Base-by-base conservation (phyloP, 495 filamentous ascomycete species). In the Alectoria sarmentosa region DNA sequence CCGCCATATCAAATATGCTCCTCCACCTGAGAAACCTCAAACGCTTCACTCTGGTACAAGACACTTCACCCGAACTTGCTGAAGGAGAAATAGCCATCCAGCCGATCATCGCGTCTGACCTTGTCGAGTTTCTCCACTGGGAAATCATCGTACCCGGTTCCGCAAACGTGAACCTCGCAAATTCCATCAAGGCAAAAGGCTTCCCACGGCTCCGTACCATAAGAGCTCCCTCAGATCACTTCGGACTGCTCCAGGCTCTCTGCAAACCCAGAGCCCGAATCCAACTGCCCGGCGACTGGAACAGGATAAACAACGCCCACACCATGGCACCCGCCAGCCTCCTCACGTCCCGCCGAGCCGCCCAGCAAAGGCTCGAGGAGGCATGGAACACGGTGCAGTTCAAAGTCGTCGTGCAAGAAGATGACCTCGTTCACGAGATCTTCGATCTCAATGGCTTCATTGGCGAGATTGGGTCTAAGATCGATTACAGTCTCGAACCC, bases 71-170 rank as follows among this genome's bases (percentile, higher is more conserved):
- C 0, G 86, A 85, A 57, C 71, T 76, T 32, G 68, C 65, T 6
- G 66, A 65, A 10, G 74, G 69, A 26, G 77, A 80, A 30, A 83
- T 87, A 58, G 79, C 89, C 44, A 86, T 86, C 74, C 79, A 82
- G 48, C 88, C 88, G 0, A 84, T 90, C 63, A 77, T 96, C 9
- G 87, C 87, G 3, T 92, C 87, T 1, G 72, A 75, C 1, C 84
- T 80, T 26, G 80, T 96, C 1, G 76, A 84, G 63, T 84, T 83
- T 60, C 76, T 94, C 19, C 90, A 94, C 75, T 94, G 92, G 92
- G 90, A 96, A 69, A 83, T 92, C 34, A 83, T 87, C 1, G 38
- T 69, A 3, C 71, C 73, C 55, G 73, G 81, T 14, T 75, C 77
- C 26, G 88, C 90, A 14, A 91, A 90, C 64, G 79, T 76, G 9